These are phyloP conservation scores for Gossypium schwendimanii DNA, from an alignment of 441 rosid genomes.

Conservation along the genomic window DNA sequence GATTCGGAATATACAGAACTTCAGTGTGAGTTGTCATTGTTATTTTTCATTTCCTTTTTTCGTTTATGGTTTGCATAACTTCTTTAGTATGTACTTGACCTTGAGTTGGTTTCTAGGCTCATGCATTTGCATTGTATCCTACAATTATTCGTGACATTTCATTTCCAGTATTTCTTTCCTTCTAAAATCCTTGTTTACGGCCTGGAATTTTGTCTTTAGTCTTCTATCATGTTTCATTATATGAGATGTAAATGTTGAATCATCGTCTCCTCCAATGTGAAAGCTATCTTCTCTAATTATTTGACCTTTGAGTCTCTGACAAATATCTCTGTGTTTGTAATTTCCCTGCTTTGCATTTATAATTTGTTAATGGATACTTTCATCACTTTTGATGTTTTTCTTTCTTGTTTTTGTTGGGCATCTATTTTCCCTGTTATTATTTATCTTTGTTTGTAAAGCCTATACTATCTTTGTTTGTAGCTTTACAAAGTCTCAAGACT, in stretches of 20 bases:
- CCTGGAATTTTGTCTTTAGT: not conserved
- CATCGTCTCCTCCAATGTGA: not conserved
- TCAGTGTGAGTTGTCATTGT: not conserved
- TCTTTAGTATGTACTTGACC: not conserved
- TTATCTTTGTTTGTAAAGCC: not conserved
- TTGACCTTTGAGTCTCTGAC: not conserved
- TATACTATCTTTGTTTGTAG: slow-evolving; percentile 1
- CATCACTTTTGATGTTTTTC: not conserved
- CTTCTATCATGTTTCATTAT: not conserved
- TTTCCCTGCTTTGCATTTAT: not conserved
- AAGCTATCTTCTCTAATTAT: not conserved
- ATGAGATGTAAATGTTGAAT: not conserved
- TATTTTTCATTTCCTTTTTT: not conserved
- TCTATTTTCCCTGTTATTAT: not conserved
- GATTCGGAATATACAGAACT: slow-evolving; percentile 3
- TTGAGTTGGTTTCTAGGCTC: not conserved
- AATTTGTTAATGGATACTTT: not conserved
- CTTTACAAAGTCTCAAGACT: slow-evolving; percentile 6
- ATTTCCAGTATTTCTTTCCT: not conserved
- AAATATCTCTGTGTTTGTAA: not conserved
- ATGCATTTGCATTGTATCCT: not conserved
- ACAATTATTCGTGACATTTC: not conserved
- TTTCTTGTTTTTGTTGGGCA: not conserved
- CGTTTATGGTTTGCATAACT: not conserved
- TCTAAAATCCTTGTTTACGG: not conserved